These are phyloP conservation scores for Neltuma alba DNA, from an alignment of 306 rosid genomes.

Conservation along the genomic window DNA sequence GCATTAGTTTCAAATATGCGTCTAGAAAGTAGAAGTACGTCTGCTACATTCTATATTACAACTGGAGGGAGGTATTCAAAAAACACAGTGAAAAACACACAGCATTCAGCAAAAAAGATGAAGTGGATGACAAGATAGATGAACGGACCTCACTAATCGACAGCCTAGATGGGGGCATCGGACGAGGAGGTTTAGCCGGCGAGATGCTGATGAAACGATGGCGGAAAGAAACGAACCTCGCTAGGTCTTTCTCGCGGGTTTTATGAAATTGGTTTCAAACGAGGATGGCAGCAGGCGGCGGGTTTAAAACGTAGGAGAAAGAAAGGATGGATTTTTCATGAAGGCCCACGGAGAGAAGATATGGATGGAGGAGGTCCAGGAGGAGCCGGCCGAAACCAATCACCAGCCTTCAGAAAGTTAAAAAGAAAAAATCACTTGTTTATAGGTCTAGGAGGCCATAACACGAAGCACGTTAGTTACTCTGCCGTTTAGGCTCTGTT, in stretches of 20 bases:
- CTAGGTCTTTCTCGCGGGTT: background rate
- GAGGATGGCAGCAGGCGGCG: background rate
- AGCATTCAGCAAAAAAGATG: background rate
- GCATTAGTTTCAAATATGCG: slow-evolving; percentile 23
- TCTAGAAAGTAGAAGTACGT: background rate
- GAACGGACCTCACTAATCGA: background rate
- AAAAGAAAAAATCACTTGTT: no score
- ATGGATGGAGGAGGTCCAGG: background rate
- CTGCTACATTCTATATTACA: slow-evolving; percentile 6
- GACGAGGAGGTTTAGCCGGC: background rate
- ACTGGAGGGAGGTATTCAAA: background rate
- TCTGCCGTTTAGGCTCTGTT: no score
- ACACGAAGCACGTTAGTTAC: no score
- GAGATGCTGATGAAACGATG: background rate
- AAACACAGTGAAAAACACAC: background rate
- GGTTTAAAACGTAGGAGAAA: background rate
- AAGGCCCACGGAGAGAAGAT: background rate
- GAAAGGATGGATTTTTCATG: background rate
- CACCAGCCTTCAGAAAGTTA: no score
- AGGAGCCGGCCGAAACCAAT: no score
- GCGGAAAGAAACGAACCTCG: background rate
- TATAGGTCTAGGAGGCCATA: no score
- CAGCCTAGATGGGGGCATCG: background rate
- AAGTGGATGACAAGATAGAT: background rate
- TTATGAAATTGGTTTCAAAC: background rate